A percentile compares a stretch with the other conserved stretches of the same genome.
These are phyloP conservation scores for Oidium heveae DNA, from an alignment of 2,329 filamentous ascomycete genomes.

Conservation along the genomic window DNA sequence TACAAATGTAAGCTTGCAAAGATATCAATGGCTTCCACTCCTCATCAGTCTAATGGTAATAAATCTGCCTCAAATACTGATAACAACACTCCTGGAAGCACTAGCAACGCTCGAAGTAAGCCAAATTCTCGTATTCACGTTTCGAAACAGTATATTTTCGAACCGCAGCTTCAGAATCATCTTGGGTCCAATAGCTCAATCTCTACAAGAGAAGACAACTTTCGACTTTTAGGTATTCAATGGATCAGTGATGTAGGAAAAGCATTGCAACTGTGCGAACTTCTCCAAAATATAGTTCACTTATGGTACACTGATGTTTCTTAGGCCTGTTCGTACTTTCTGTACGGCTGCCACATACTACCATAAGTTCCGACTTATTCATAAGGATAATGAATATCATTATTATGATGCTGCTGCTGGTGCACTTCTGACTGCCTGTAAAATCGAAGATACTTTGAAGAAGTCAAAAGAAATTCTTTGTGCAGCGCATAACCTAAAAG, in stretches of 20 bases:
- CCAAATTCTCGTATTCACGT: constrained; percentile 16
- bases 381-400: constrained; percentile 67
- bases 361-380: constrained; percentile 73
- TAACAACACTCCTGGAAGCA: neutral
- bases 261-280: constrained; percentile 48
- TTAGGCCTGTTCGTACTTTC: constrained; percentile 67
- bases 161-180: constrained; percentile 52
- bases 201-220: constrained; percentile 52
- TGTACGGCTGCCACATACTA: constrained; percentile 82
- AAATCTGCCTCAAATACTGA: neutral
- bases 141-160: constrained; percentile 48
- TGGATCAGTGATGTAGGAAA: constrained; percentile 71
- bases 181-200: constrained; percentile 45
- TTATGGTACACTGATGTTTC: neutral
- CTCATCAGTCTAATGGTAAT: neutral
- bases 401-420: constrained; percentile 70
- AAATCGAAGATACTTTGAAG: constrained; percentile 93
- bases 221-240: constrained; percentile 63
- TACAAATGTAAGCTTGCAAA: too few relatives aligned
- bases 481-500: constrained; percentile 64
- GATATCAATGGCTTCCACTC: neutral
- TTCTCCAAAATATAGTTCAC: neutral
- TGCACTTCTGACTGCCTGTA: constrained; percentile 77
- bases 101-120: neutral
- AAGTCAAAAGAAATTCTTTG: constrained; percentile 86